These are phyloP conservation scores for Suzukiozyma palmioleophila DNA, from an alignment of 1,139 yeast genomes.

Conservation along the genomic window DNA sequence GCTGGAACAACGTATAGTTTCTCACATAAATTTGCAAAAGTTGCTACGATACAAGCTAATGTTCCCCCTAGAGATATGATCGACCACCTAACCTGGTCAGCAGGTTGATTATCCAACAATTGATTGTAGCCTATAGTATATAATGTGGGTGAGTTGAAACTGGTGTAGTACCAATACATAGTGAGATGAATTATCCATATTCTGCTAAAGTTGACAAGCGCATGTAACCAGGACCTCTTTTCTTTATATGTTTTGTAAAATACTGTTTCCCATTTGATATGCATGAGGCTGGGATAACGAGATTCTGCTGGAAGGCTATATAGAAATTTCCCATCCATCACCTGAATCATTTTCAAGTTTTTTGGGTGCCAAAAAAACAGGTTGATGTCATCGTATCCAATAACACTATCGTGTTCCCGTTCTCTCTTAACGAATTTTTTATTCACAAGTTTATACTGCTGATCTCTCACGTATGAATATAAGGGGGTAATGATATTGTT, in stretches of 20 bases:
- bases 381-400: slow-evolving; percentile 86
- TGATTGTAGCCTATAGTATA: slow-evolving; percentile 63
- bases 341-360: slow-evolving; percentile 49
- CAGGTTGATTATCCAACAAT: slow-evolving; percentile 58
- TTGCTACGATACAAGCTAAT: slow-evolving; percentile 59
- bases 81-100: slow-evolving; percentile 56
- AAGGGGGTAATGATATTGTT: slow-evolving; percentile 42
- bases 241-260: slow-evolving; percentile 74
- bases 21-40: slow-evolving; percentile 62
- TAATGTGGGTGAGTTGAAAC: slow-evolving; percentile 71
- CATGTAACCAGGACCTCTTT: slow-evolving; percentile 73
- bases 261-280: slow-evolving; percentile 57
- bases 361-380: slow-evolving; percentile 79
- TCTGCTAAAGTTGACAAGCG: slow-evolving; percentile 71
- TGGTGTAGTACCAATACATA: slow-evolving; percentile 78
- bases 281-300: slow-evolving; percentile 45
- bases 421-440: slow-evolving; percentile 45
- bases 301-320: slow-evolving; percentile 39
- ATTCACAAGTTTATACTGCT: slow-evolving; percentile 34
- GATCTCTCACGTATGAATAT: slow-evolving; percentile 38
- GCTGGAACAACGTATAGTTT: slow-evolving; percentile 60
- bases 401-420: slow-evolving; percentile 63
- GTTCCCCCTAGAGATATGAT: slow-evolving; percentile 71
- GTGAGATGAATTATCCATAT: slow-evolving; percentile 80
- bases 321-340: slow-evolving; percentile 39